phyloP scores from a whole-genome alignment of 768 basidiomycete genomes.

The Leccinum sublutescens region DNA sequence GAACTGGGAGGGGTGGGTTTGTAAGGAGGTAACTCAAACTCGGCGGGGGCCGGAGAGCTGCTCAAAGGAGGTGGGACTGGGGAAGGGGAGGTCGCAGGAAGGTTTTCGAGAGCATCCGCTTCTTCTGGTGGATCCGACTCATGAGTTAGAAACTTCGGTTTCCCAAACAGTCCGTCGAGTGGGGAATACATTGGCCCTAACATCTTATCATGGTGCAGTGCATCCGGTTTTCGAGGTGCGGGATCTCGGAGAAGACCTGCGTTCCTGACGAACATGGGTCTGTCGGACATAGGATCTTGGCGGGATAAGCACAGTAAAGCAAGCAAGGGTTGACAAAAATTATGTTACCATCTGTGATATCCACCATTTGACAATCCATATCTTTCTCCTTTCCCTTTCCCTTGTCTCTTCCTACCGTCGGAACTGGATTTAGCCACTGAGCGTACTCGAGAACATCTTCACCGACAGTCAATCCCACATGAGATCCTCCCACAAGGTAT shows the following conservation, averaged over 20 bases:
- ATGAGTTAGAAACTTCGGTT: conserved; percentile 34
- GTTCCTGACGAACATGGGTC: conserved; percentile 21
- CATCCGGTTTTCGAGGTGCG: neutral
- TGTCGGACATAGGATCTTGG: conserved; percentile 7
- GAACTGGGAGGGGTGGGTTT: conserved; percentile 1
- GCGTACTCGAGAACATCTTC: conserved; percentile 20
- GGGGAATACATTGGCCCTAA: neutral
- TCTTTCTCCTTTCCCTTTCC: conserved; percentile 36
- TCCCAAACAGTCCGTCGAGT: conserved; percentile 28
- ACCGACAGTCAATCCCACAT: conserved; percentile 41
- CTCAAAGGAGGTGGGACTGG: conserved; percentile 26
- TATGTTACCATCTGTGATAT: conserved; percentile 38
- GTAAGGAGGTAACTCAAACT: conserved; percentile 2
- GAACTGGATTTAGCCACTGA: conserved; percentile 1
- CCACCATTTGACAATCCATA: conserved; percentile 31
- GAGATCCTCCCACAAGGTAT: conserved; percentile 32
- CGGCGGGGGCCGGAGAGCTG: conserved; percentile 23
- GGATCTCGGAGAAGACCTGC: conserved; percentile 22
- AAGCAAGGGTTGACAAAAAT: neutral
- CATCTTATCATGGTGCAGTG: neutral
- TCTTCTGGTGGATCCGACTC: conserved; percentile 21
- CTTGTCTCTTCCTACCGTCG: conserved; percentile 16
- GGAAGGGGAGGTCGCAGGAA: conserved; percentile 9
- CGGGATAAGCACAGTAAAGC: neutral
- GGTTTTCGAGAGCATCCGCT: neutral